Conservation (phyloP, 495 filamentous ascomycete genomes). For the Aspergillus hancockii region DNA sequence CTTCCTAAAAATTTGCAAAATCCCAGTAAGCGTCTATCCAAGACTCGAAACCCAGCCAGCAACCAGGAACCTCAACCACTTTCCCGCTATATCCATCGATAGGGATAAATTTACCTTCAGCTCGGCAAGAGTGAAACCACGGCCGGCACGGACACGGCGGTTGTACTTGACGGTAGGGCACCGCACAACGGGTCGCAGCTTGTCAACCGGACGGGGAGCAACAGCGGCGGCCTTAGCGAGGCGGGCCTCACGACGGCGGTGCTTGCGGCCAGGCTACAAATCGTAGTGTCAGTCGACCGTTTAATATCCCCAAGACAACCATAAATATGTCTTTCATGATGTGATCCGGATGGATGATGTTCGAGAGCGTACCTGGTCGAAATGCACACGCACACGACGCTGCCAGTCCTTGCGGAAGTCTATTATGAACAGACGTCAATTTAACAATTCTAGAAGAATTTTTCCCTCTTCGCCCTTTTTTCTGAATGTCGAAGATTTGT, state of each 20-base stretch:
- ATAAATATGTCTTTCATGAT: conserved; percentile 17
- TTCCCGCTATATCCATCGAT: neutral
- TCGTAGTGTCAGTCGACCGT: conserved; percentile 33
- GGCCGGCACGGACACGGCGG: conserved; percentile 92
- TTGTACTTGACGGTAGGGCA: conserved; percentile 98
- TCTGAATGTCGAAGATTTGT: conserved; percentile 15
- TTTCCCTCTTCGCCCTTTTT: conserved; percentile 10
- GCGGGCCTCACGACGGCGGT: conserved; percentile 83
- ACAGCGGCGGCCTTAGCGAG: conserved; percentile 88
- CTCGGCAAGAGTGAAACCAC: conserved; percentile 95
- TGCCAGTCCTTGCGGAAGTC: conserved; percentile 99
- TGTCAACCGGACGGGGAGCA: conserved; percentile 96
- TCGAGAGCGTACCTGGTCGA: conserved; percentile 85
- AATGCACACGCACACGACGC: conserved; percentile 95
- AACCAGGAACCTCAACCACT: neutral
- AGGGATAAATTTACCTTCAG: conserved; percentile 72
- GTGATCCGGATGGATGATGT: conserved; percentile 21
- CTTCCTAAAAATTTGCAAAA: conserved; percentile 61
- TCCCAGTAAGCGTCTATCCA: conserved; percentile 17
- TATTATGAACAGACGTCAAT: conserved; percentile 43
- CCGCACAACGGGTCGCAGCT: conserved; percentile 90
- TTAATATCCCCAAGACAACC: neutral
- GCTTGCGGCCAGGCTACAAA: conserved; percentile 88
- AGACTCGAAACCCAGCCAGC: neutral
- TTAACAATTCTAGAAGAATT: conserved; percentile 19